Evolutionary conservation across 306 rosid genomes (phyloP), one percentile per base, ranked within the genome.

Genomic region (Potentilla sterilis): DNA sequence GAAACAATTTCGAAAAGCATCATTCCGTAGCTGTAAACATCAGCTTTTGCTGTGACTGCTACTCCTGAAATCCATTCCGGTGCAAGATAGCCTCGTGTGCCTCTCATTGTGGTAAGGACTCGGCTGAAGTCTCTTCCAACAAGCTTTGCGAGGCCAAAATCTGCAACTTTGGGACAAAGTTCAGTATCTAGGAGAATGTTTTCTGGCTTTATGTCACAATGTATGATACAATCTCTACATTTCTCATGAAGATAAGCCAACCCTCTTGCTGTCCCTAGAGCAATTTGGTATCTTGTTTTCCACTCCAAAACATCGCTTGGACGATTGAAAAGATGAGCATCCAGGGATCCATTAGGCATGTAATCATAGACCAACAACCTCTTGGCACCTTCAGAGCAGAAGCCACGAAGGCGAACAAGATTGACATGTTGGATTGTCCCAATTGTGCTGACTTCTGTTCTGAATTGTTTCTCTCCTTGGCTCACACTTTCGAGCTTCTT

Each of bases 381-480:
- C 77, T 69, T 87, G 46, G 75, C 55, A 2, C 96, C 96, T 72
- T 95, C 88, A 0, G 98, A 90, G 79, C 98, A 95, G 83, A 95
- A 95, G 1, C 97, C 98, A 0, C 92, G 91, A 47, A 92, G 98
- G 44, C 96, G 82, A 54, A 95, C 93, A 32, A 95, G 91, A 78
- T 92, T 92, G 52, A 94, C 97, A 72, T 92, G 97, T 72, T 92
- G 95, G 62, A 94, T 82, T 38, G 93, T 87, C 24, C 98, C 97
- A 34, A 92, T 92, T 21, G 98, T 92, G 76, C 93, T 83, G 41
- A 94, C 96, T 81, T 92, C 98, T 49, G 91, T 80, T 35, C 97
- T 74, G 57, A 94, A 91, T 72, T 92, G 97, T 87, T 90, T 92
- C 95, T 94, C 98, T 13, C 98, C 96, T 82, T 94, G 96, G 84